Base-by-base conservation (phyloP, 768 basidiomycete species). In the Nidularia pulvinata region DNA sequence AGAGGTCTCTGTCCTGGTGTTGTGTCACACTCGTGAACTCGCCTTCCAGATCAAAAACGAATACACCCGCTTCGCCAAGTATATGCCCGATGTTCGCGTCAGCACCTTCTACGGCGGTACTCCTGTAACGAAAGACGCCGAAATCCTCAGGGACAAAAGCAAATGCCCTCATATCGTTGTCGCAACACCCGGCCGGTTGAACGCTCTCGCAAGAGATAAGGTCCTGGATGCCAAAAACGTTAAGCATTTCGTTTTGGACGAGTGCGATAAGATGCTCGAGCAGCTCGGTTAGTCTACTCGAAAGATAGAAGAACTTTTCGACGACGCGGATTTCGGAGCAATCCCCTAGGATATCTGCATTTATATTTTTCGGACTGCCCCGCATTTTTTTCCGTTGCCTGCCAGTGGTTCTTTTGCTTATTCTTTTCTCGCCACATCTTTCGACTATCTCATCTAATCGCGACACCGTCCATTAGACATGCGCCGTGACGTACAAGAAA, bases 251-350 rank as follows among this genome's bases (percentile, higher is more conserved):
- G 95, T 97, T 53, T 80, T 99, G 71, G 97, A 99, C 84, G 97
- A 99, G 80, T 99, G 97, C 84, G 97, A 99, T 84, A 99, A 99
- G 86, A 98, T 99, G 94, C 90, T 99, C 70, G 97, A 99, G 84
- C 91, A 95, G 86, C 95, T 99, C 79, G 97, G 97, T 99, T 93
- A 98, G 97, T 99, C 84, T 87, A 19, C 19, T 19, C 19, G 19
- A 19, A 19, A 19, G 19, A 19, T 19, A 19, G 19, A 19, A 19
- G 19, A 19, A 19, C 19, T 19, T 19, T 19, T 19, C 19, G 19
- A 19, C 19, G 19, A 19, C 19, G 81, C 87, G 82, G 79, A 79
- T 85, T 88, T 88, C 19, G 19, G 19, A 19, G 19, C 19, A 19
- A 19, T 19, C 46, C 16, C 37, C 25, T 37, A 1, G 49, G 36